Conservation (phyloP, 1,139 yeast genomes). For the Debaryomycetaceae sp. region DNA sequence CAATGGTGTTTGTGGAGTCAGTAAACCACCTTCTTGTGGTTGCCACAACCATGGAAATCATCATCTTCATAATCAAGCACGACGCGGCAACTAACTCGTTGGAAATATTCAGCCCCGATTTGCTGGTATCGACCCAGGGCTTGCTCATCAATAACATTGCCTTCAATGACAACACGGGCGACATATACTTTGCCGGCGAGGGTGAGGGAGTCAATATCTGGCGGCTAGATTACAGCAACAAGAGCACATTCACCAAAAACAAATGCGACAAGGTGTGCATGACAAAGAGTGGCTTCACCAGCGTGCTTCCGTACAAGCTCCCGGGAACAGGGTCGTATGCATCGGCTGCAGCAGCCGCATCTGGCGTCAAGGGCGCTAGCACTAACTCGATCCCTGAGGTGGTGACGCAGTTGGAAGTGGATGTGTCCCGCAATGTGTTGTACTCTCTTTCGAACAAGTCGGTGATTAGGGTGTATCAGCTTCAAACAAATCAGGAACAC, state of each 20-base stretch:
- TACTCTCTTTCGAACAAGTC: slow-evolving; percentile 84
- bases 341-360: slow-evolving; percentile 9
- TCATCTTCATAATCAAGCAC: slow-evolving; percentile 69
- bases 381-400: slow-evolving; percentile 42
- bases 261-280: slow-evolving; percentile 79
- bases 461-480: slow-evolving; percentile 73
- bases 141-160: slow-evolving; percentile 63
- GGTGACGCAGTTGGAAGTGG: slow-evolving; percentile 63
- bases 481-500: slow-evolving; percentile 36
- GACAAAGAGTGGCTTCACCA: slow-evolving; percentile 62
- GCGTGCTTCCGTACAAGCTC: slow-evolving; percentile 48
- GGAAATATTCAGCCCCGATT: slow-evolving; percentile 77
- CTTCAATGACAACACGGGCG: slow-evolving; percentile 61
- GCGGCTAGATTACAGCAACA: slow-evolving; percentile 82
- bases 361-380: slow-evolving; percentile 10
- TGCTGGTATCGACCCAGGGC: slow-evolving; percentile 78
- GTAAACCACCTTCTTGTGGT: slow-evolving; percentile 71
- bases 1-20: slow-evolving; percentile 72
- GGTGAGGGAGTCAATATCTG: slow-evolving; percentile 78
- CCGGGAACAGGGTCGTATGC: slow-evolving; percentile 41
- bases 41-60: slow-evolving; percentile 77
- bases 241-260: slow-evolving; percentile 84
- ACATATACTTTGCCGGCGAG: slow-evolving; percentile 77
- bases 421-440: slow-evolving; percentile 68
- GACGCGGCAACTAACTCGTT: slow-evolving; percentile 47